Evolutionary conservation across 148 eudicot genomes (phyloP), one percentile per base, ranked within the genome.

Genomic region (Rhododendron mucronatum): DNA sequence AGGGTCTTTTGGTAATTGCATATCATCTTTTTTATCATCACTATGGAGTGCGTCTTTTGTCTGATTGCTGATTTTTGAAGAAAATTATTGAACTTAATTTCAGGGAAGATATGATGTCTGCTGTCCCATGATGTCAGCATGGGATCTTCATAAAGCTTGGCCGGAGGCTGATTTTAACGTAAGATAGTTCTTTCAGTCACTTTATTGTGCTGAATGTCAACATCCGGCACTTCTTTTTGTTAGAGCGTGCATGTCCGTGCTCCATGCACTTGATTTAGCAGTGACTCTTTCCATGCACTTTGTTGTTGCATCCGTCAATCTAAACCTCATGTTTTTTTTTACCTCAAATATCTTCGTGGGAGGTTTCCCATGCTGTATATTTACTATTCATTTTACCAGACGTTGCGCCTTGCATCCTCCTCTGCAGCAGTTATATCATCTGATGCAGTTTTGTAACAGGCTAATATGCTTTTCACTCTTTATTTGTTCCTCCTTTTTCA

Each of bases 71-170:
- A 45, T 28, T 69, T 45, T 83, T 28, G 55, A 45, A 26, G 77
- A 47, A 45, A 69, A 28, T 83, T 63, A 26, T 83, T 12, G 16
- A 45, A 33, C 33, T 21, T 53, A n/a, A 85, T 75, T 90, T 69
- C 96, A 95, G 99, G 98, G 98, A 87, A 92, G 98, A 88, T 97
- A 97, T 85, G 99, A 97, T 82, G 91, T 94, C 59, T 90, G 94
- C 89, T 94, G 98, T 81, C 98, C 99, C n/a, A 93, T 97, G 91
- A 94, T 97, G 96, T 92, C 99, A 69, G 99, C 99, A 69, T 97
- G 98, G 99, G 99, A 97, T 89, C 98, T 95, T 86, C 99, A 97
- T 89, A 95, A 93, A 91, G 98, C 95, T 86, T 95, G 98, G 99
- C 98, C 98, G 67, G 99, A 97, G 89, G 98, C 98, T 28, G 98